Base-by-base conservation (phyloP, 257 asterid genomes). In the Scutellaria barbata region DNA sequence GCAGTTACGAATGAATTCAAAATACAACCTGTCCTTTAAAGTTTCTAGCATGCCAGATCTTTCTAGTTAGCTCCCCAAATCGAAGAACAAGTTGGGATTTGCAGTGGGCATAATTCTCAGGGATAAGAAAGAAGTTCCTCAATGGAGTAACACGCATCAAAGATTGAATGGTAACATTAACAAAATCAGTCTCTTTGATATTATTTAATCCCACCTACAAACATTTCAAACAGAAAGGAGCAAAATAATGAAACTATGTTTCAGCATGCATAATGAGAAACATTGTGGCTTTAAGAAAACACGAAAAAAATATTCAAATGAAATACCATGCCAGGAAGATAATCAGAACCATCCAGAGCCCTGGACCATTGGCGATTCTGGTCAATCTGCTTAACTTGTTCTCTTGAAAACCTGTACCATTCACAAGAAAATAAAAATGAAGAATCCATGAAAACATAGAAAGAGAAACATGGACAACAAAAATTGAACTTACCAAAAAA, bases 271-370 rank as follows among this genome's bases (percentile, higher is more conserved):
- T 39, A 60, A 20, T 63, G 63, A 53, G n/a, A 54, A 63, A 47
- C 37, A 7, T 18, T 20, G 52, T 12, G 8, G 30, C 39, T 51
- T 75, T 40, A 63, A 42, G 20, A 62, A 22, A 55, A 76, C 50
- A 71, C 52, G 39, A 18, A 16, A 70, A 70, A 73, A 40, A 8
- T 18, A 61, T 20, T 47, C 58, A 77, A 56, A 11, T 20, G n/a
- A 66, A 58, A 48, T 83, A 95, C 99, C 94, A 92, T 95, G 83
- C 99, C 99, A 58, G 97, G 99, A 75, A 95, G 98, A 86, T 95
- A 95, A 84, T 95, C 96, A 64, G 99, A 92, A 46, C 97, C 99
- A 85, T 95, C 99, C 61, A 92, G 98, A 50, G 99, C 92, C 85
- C 99, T 89, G 52, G 98, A 95, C 99, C 98, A 95, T 57, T 87